Percentiles rank a stretch among this genome's conserved stretches.
phyloP scores from a whole-genome alignment of 345 rosid species.

The Moricandia moricandioides region DNA sequence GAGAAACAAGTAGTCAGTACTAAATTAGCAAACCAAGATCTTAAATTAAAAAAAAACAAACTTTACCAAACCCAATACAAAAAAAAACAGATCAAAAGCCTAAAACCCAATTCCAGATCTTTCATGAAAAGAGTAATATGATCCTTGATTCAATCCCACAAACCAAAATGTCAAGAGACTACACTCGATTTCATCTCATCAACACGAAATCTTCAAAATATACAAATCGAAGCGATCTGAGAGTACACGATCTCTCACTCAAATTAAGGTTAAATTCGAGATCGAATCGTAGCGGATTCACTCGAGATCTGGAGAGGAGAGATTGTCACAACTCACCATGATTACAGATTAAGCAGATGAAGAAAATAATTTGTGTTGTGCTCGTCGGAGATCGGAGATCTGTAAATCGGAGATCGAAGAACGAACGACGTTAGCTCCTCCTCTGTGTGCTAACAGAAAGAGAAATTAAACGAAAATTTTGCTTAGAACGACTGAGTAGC shows the following conservation, averaged over 20 bases:
- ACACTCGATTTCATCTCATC: slow-evolving; percentile 25
- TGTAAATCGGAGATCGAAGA: slow-evolving; percentile 34
- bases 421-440: slow-evolving; percentile 31
- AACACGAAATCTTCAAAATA: background rate
- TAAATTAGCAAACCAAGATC: no score
- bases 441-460: background rate
- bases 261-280: slow-evolving; percentile 9
- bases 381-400: slow-evolving; percentile 30
- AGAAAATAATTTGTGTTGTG: background rate
- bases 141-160: slow-evolving; percentile 10
- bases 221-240: slow-evolving; percentile 27
- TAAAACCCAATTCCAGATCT: no score
- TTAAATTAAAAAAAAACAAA: no score
- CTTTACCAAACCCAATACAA: background rate
- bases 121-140: background rate
- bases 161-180: slow-evolving; percentile 16
- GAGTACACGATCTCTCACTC: slow-evolving; percentile 7
- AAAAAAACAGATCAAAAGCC: background rate
- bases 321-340: slow-evolving; percentile 27
- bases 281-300: slow-evolving; percentile 23
- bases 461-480: background rate
- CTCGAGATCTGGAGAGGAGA: slow-evolving; percentile 22
- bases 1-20: slow-evolving; percentile 17
- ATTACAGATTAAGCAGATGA: slow-evolving; percentile 17
- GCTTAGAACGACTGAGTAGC: slow-evolving; percentile 11